These are phyloP conservation scores for Calocera viscosa DNA, from an alignment of 768 basidiomycete genomes.

Conservation along the genomic window DNA sequence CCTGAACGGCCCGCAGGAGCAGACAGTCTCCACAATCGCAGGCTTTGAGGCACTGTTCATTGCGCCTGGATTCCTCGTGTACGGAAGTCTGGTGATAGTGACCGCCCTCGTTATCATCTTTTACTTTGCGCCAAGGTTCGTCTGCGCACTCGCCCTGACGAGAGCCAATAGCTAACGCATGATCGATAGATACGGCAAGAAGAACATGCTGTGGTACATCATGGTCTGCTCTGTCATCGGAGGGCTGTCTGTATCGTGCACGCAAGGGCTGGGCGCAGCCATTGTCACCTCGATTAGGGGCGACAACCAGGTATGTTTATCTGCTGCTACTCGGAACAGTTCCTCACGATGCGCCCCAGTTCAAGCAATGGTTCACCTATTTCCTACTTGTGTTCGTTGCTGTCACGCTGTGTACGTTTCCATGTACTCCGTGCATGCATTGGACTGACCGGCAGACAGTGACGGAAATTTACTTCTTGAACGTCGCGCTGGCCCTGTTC, in stretches of 20 bases:
- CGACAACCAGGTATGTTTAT: conserved; percentile 55
- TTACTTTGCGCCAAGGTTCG: conserved; percentile 67
- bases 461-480: conserved; percentile 88
- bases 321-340: conserved; percentile 1
- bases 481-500: conserved; percentile 89
- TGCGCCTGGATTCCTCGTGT: conserved; percentile 65
- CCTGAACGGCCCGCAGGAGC: conserved; percentile 71
- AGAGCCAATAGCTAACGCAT: neutral
- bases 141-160: conserved; percentile 11
- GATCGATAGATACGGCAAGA: conserved; percentile 66
- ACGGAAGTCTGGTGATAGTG: conserved; percentile 37
- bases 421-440: neutral
- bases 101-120: conserved; percentile 60
- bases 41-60: conserved; percentile 71
- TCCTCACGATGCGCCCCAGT: conserved; percentile 34
- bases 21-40: conserved; percentile 52
- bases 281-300: conserved; percentile 71
- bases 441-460: conserved; percentile 37
- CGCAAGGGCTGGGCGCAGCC: conserved; percentile 82
- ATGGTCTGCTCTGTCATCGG: conserved; percentile 93
- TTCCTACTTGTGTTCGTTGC: conserved; percentile 74
- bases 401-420: conserved; percentile 56
- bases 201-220: conserved; percentile 93
- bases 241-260: conserved; percentile 86
- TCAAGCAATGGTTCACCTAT: conserved; percentile 86